These are phyloP conservation scores for Microcyclospora pomicola DNA, from an alignment of 2,329 filamentous ascomycete genomes.

Conservation along the genomic window DNA sequence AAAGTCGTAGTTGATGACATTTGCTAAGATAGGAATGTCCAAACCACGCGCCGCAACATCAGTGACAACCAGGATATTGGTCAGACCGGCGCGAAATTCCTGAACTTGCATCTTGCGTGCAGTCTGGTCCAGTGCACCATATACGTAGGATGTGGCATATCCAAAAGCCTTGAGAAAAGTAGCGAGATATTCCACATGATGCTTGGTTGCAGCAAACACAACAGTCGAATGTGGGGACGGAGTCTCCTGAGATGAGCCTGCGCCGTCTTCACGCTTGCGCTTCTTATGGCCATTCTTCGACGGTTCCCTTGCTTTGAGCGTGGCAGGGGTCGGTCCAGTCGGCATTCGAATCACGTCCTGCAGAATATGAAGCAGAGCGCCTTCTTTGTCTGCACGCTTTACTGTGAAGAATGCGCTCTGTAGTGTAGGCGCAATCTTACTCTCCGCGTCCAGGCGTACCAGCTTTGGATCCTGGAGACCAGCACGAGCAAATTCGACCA, in stretches of 20 bases:
- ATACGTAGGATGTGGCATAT: slow-evolving; percentile 85
- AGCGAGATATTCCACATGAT: slow-evolving; percentile 89
- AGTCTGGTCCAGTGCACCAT: slow-evolving; percentile 86
- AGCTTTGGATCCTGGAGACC: slow-evolving; percentile 85
- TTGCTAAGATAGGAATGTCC: slow-evolving; percentile 88
- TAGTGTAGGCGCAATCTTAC: slow-evolving; percentile 91
- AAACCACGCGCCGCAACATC: slow-evolving; percentile 95
- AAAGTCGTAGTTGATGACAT: slow-evolving; percentile 98
- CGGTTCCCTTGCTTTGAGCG: slow-evolving; percentile 28
- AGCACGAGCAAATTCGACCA: slow-evolving; percentile 91
- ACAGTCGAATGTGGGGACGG: slow-evolving; percentile 88
- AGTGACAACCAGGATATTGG: slow-evolving; percentile 87
- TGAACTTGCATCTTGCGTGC: slow-evolving; percentile 86
- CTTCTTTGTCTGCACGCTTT: slow-evolving; percentile 88
- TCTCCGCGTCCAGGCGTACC: slow-evolving; percentile 82
- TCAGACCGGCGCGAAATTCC: slow-evolving; percentile 69
- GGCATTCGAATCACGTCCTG: slow-evolving; percentile 91
- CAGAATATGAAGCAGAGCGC: slow-evolving; percentile 73
- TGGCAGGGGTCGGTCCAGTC: slow-evolving; percentile 45
- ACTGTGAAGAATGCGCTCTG: slow-evolving; percentile 89
- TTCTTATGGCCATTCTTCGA: slow-evolving; percentile 47
- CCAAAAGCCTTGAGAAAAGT: slow-evolving; percentile 66
- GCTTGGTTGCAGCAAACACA: slow-evolving; percentile 86
- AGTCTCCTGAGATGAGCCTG: slow-evolving; percentile 46
- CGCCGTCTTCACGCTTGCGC: slow-evolving; percentile 48